Conservation (phyloP, 345 rosid genomes). For the Eucalyptus sp. region DNA sequence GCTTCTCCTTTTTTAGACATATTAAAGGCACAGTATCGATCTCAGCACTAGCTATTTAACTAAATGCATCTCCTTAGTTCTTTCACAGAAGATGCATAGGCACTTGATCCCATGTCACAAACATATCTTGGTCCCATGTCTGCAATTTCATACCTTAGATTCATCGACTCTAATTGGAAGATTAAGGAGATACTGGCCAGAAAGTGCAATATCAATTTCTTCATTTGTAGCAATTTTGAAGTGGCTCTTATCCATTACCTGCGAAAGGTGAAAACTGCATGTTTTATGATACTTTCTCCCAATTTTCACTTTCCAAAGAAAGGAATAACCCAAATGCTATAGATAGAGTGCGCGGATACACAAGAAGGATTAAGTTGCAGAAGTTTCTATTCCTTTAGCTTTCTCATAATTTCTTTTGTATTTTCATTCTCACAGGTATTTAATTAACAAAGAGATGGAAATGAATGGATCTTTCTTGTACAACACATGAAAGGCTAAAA, state of each 20-base stretch:
- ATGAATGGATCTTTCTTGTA: neutral
- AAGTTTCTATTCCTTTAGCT: neutral
- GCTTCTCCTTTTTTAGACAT: neutral
- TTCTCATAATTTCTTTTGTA: neutral
- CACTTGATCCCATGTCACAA: neutral
- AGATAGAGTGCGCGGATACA: neutral
- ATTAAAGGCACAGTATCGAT: neutral
- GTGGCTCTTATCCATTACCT: constrained; percentile 94
- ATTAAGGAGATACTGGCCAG: constrained; percentile 85
- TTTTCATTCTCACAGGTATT: neutral
- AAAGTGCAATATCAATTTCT: constrained; percentile 79
- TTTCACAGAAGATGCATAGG: neutral
- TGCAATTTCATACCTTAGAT: constrained; percentile 49
- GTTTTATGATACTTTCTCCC: neutral
- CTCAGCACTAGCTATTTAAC: neutral
- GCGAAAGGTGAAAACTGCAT: neutral
- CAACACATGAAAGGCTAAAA: neutral
- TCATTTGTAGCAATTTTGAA: constrained; percentile 74
- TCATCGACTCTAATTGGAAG: constrained; percentile 91
- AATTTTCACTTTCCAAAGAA: neutral
- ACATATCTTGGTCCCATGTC: neutral
- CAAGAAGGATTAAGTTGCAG: neutral
- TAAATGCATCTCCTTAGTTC: neutral
- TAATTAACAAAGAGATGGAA: neutral
- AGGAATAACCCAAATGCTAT: neutral